Evolutionary conservation across 441 rosid genomes (phyloP), one percentile per base, ranked within the genome.

Genomic region (Populus hybrid): DNA sequence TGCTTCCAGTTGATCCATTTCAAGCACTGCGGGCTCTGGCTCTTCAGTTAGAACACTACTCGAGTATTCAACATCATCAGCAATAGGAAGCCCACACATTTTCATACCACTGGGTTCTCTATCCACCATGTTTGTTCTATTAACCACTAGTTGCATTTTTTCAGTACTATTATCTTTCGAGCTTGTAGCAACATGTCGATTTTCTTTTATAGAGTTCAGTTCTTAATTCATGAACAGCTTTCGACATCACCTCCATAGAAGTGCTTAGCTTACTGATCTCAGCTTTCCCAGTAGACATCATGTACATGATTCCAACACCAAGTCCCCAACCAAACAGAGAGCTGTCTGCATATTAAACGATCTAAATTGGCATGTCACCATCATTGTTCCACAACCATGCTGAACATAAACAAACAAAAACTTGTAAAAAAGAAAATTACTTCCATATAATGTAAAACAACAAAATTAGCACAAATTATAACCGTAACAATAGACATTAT

Each of bases 11-110:
- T 85, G 89, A 80, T 87, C 89, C 90, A 91, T 91, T 86, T 91
- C 95, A 63, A 79, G 75, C 24, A 75, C 73, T 85, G 82, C 90
- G 9, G 80, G 69, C 79, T 88, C 97, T 71, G 85, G 88, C 87
- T 92, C 98, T 71, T 90, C 97, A 1, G 97, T 94, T 40, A 94
- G 87, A 83, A 93, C 91, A 34, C 97, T 94, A 76, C 97, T 91
- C 4, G 87, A 86, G 81, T 85, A 89, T 77, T 88, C 94, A 80
- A 82, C 88, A 77, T 89, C 92, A 34, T 87, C 89, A 42, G 75
- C 34, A 38, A 77, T 11, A 18, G 82, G 68, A 9, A 81, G 40
- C 36, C 77, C 78, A 36, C 76, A 50, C 3, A 77, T 38, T 75
- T 85, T 86, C 23, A 67, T 67, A 77, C 78, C 84, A 46, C 75